Percentiles rank a stretch among this genome's conserved stretches.
These are phyloP conservation scores for Skeletonema costatum DNA, from an alignment of 108 stramenopile species.

Conservation along the genomic window DNA sequence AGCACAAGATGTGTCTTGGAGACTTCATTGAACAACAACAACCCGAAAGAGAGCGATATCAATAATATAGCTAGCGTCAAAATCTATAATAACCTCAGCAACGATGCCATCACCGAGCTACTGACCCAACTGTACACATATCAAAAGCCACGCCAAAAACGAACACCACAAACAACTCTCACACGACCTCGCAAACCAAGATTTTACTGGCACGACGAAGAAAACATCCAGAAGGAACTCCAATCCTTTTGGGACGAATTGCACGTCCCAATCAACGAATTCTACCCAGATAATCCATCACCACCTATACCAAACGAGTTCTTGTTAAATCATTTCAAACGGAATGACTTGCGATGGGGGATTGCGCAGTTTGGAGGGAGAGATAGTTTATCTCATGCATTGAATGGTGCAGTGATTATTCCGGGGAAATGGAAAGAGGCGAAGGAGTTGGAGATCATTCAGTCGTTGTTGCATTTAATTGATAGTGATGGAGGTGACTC, in stretches of 20 bases:
- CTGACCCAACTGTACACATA: conserved; percentile 28
- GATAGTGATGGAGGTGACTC: conserved; percentile 14
- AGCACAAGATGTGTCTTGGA: not conserved
- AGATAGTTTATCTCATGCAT: conserved; percentile 33
- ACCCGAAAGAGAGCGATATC: not conserved
- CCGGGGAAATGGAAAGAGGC: conserved; percentile 74
- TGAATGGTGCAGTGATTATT: conserved; percentile 49
- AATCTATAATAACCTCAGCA: not conserved
- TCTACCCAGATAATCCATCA: conserved; percentile 21
- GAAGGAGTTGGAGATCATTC: conserved; percentile 34
- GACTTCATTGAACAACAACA: too few species aligned
- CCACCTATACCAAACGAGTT: conserved; percentile 70
- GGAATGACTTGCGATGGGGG: conserved; percentile 66
- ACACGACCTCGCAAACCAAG: conserved; percentile 48
- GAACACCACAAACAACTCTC: conserved; percentile 28
- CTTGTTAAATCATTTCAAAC: conserved; percentile 59
- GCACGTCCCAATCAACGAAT: not conserved
- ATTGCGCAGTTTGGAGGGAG: conserved; percentile 54
- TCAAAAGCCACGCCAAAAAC: conserved; percentile 46
- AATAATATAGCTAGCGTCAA: not conserved
- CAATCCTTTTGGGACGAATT: conserved; percentile 45
- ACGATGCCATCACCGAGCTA: not conserved
- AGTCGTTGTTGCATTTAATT: conserved; percentile 31
- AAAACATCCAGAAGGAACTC: conserved; percentile 57
- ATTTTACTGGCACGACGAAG: conserved; percentile 54